phyloP scores from a whole-genome alignment of 768 basidiomycete genomes.

The Lyophyllum shimeji region DNA sequence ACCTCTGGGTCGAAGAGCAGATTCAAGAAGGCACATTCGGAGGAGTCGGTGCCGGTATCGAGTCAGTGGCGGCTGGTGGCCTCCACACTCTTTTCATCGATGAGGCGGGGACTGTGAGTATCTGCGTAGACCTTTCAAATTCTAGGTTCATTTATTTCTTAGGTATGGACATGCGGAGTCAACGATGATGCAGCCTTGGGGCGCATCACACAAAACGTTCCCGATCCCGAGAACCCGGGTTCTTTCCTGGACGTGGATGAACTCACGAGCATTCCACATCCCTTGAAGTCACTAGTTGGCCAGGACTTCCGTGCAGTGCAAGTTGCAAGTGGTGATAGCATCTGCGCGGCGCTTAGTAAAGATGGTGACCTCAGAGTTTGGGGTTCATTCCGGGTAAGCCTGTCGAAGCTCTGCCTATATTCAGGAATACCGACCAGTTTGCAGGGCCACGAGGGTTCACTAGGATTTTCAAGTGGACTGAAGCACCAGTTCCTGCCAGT shows the following conservation, averaged over 20 bases:
- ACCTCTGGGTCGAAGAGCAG: slow-evolving; percentile 73
- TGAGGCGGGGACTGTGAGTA: slow-evolving; percentile 83
- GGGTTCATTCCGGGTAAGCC: slow-evolving; percentile 83
- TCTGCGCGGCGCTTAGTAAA: slow-evolving; percentile 80
- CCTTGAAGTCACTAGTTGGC: slow-evolving; percentile 66
- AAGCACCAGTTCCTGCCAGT: slow-evolving; percentile 70
- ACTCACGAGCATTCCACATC: slow-evolving; percentile 59
- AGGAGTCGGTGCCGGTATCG: slow-evolving; percentile 73
- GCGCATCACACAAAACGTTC: slow-evolving; percentile 61
- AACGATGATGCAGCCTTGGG: slow-evolving; percentile 92
- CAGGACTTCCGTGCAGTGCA: slow-evolving; percentile 84
- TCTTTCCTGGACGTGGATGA: slow-evolving; percentile 55
- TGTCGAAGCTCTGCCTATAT: not conserved
- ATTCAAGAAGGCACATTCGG: slow-evolving; percentile 74
- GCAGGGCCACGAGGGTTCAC: slow-evolving; percentile 74
- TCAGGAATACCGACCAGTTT: slow-evolving; percentile 7
- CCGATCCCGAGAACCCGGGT: slow-evolving; percentile 61
- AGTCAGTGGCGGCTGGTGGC: slow-evolving; percentile 79
- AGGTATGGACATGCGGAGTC: slow-evolving; percentile 85
- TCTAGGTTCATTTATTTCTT: slow-evolving; percentile 1
- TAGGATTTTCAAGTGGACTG: slow-evolving; percentile 76
- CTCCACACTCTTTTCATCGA: slow-evolving; percentile 89
- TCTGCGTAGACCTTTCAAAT: not conserved
- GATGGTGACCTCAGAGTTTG: slow-evolving; percentile 84
- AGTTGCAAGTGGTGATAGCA: slow-evolving; percentile 83